Evolutionary conservation across 345 rosid genomes (phyloP).

Genomic region (Salix purpurea): DNA sequence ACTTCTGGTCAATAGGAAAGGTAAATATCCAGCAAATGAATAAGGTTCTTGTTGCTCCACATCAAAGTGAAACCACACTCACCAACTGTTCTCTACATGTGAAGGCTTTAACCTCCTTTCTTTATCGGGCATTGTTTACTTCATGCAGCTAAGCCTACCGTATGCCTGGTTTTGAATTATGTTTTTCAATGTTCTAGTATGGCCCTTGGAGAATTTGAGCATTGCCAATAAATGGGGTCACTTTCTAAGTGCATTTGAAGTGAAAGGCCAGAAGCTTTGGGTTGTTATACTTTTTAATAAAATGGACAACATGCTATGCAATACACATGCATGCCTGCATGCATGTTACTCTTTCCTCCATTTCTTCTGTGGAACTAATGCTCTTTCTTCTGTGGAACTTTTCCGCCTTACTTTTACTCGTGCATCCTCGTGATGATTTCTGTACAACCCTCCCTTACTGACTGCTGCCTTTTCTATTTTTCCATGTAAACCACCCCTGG

Average conservation of each 20-base stretch:
- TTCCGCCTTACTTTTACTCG: neutral
- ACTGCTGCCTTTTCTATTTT: neutral
- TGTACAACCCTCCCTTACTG: constrained; percentile 1
- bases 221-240: too few species aligned
- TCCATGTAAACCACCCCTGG: constrained; percentile 6
- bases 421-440: constrained; percentile 1
- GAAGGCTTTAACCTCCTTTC: neutral
- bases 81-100: neutral
- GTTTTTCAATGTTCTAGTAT: neutral
- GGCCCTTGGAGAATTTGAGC: neutral
- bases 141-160: neutral
- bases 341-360: neutral
- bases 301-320: too few species aligned
- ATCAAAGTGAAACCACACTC: neutral
- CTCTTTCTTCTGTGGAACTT: neutral
- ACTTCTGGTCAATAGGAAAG: neutral
- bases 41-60: neutral
- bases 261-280: too few species aligned
- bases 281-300: too few species aligned
- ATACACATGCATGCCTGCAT: too few species aligned
- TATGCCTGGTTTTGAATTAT: neutral
- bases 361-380: neutral
- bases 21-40: neutral
- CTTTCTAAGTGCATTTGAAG: too few species aligned
- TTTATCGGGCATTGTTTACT: neutral